Base-by-base conservation (phyloP, 2,329 filamentous ascomycete genomes). In the Diaporthe batatas region DNA sequence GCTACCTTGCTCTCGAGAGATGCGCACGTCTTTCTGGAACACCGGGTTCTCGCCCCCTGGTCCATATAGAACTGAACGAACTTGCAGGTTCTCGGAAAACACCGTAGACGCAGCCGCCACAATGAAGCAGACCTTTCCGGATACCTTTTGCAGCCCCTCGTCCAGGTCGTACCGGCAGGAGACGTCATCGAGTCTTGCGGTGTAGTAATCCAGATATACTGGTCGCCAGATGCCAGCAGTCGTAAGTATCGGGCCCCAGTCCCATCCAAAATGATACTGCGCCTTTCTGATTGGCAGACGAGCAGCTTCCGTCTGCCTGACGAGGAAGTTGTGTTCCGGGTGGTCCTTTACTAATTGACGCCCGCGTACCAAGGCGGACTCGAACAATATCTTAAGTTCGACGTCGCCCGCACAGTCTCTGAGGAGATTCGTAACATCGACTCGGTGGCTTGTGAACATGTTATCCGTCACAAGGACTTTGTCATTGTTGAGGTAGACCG, bases 401-500 rank as follows among this genome's bases (percentile, higher is more conserved):
- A 93, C 92, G 47, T 87, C 82, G 1, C 81, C 84, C 1, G 85
- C 79, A 16, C 81, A 83, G 62, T 94, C 80, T 7, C 83, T 65
- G 16, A 67, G 32, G n/a, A 67, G 44, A 21, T 25, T n/a, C 7
- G 91, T 91, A 18, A 95, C 89, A 75, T 95, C 90, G 3, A 94
- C 88, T 2, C 92, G 87, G 77, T 94, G 88, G 0, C 91, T 90
- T 6, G 91, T 84, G 78, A 96, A 96, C 94, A 96, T 96, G 81
- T 94, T 95, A 72, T 94, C 90, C 14, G 89, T 89, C 79, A 92
- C 87, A 5, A 95, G 84, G 47, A 96, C 90, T 4, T 86, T 84
- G 12, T 86, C 82, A 21, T 90, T 91, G 76, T 96, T 94, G 23
- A 96, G 83, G 51, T 86, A 83, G 47, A 95, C 93, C 0, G 87